Evolutionary conservation across 116 monocot species (phyloP), one percentile per base, ranked within the genome.

Genomic region (Zostera marina): DNA sequence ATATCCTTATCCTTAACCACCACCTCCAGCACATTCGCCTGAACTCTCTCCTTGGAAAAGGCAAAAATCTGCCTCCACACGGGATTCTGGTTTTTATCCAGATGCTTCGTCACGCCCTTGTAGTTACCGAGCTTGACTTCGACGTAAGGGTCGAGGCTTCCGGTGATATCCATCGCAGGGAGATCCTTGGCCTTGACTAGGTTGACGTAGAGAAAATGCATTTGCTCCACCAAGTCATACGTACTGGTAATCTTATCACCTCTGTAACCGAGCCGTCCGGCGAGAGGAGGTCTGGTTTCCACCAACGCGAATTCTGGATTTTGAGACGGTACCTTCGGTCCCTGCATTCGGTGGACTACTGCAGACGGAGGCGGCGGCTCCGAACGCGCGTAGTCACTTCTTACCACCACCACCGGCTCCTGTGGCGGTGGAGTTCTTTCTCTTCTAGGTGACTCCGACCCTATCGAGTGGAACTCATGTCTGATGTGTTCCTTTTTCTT

Each of bases 141-240:
- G 1, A 80, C 91, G 60, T 79, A 85, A n/a, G 91, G 85, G 60
- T 85, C 85, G 5, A 85, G 70, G 53, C 70, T 74, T 0, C 87
- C 87, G 15, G 82, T 76, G 23, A 80, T 0, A 70, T 92, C 92
- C 80, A 66, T 92, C 46, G 72, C 40, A 2, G 87, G 92, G 11
- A 92, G 75, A 38, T 92, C 75, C 19, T 78, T 70, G 0, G 87
- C 92, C 72, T 92, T 92, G 12, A 87, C 87, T 2, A 92, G 83
- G 22, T 63, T 77, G n/a, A 92, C 87, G 55, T 75, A 92, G 7
- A 92, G 78, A 64, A 58, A 92, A 8, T 63, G 59, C 85, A 91
- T 91, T 65, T 72, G 91, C 68, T 85, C 85, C 49, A 91, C 91
- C n/a, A 92, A 66, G 62, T 92, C 92, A 64, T 92, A 92, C 20